Conservation (phyloP, 179 eudicot genomes). For the Nepenthes alata region DNA sequence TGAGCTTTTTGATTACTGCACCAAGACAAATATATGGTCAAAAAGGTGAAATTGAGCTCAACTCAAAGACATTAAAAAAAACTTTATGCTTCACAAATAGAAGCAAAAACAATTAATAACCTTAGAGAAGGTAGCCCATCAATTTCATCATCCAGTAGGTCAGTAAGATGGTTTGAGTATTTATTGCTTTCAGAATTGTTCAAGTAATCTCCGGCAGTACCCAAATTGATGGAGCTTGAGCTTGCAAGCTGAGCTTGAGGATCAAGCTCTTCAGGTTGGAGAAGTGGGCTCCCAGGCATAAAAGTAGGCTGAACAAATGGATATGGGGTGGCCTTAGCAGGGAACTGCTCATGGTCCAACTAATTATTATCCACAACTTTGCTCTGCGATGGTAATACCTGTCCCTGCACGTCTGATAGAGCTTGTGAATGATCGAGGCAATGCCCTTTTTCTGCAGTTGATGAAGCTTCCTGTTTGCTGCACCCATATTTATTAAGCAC, state of each 20-base stretch:
- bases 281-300: constrained; percentile 20
- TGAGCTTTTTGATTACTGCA: too few relatives aligned
- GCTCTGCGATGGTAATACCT: constrained; percentile 11
- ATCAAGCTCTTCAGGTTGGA: constrained; percentile 35
- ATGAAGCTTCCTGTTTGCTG: constrained; percentile 34
- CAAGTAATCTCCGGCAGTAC: background rate
- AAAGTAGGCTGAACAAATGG: constrained; percentile 21
- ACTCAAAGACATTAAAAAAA: too few relatives aligned
- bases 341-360: constrained; percentile 30
- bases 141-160: constrained; percentile 17
- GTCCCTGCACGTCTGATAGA: too few relatives aligned
- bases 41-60: too few relatives aligned
- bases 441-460: constrained; percentile 22
- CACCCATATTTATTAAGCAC: constrained; percentile 5
- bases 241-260: constrained; percentile 7
- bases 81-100: too few relatives aligned
- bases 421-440: constrained; percentile 15
- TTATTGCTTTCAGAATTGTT: constrained; percentile 11
- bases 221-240: too few relatives aligned
- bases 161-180: constrained; percentile 14
- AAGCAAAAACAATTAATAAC: too few relatives aligned
- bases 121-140: constrained; percentile 14
- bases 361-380: constrained; percentile 23
- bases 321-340: constrained; percentile 38
- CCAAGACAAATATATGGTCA: too few relatives aligned